Conservation (phyloP, 768 basidiomycete species). For the Calocybe cyanea region DNA sequence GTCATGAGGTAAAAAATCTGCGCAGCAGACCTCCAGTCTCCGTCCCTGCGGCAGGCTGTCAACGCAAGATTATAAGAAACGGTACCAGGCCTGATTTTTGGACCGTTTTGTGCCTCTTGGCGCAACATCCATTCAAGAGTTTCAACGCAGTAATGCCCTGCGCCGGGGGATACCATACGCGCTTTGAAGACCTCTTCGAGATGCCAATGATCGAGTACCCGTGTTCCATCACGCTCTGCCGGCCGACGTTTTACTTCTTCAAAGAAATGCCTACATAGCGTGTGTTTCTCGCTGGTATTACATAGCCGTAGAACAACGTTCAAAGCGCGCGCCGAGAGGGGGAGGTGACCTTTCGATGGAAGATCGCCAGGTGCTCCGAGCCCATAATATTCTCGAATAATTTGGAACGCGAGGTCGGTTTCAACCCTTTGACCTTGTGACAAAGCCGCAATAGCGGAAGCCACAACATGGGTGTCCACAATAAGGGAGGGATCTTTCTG, state of each 20-base stretch:
- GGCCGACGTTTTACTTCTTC: constrained; percentile 53
- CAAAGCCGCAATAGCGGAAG: constrained; percentile 52
- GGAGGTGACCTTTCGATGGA: constrained; percentile 31
- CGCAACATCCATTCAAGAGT: constrained; percentile 68
- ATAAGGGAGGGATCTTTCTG: constrained; percentile 40
- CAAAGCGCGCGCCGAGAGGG: constrained; percentile 46
- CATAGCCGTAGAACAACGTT: constrained; percentile 55
- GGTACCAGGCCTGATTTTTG: constrained; percentile 42
- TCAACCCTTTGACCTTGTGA: constrained; percentile 54
- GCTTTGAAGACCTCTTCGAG: constrained; percentile 62
- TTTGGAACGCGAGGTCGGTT: constrained; percentile 61
- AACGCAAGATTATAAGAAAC: constrained; percentile 61
- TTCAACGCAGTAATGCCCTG: constrained; percentile 49
- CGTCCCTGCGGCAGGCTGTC: constrained; percentile 56
- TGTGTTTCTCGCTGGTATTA: constrained; percentile 40
- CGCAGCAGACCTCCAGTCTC: constrained; percentile 58
- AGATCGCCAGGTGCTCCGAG: constrained; percentile 45
- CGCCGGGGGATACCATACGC: constrained; percentile 37
- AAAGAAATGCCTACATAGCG: constrained; percentile 52
- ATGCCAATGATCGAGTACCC: constrained; percentile 49
- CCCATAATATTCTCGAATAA: constrained; percentile 61
- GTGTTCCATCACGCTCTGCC: constrained; percentile 29
- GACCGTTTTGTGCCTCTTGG: constrained; percentile 45
- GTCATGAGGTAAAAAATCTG: constrained; percentile 71
- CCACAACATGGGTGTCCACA: constrained; percentile 52